Evolutionary conservation across 495 filamentous ascomycete genomes (phyloP).

Genomic region (Hypoxylon intermedium): DNA sequence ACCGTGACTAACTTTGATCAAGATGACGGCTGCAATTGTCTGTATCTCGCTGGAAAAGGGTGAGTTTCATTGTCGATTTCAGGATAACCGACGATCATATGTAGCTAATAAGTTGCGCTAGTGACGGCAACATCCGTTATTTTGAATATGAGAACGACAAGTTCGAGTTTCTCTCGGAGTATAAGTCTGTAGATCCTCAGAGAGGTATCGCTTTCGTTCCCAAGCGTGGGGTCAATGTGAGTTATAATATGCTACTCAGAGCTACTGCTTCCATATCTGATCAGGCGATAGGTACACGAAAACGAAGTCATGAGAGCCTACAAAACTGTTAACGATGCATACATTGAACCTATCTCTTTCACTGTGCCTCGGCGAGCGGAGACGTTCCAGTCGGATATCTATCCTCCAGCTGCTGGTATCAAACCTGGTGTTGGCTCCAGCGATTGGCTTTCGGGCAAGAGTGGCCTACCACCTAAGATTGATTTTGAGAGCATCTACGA

Average conservation of each 20-base stretch:
- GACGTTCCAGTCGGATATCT: constrained; percentile 97
- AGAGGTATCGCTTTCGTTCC: constrained; percentile 94
- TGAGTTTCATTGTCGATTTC: constrained; percentile 53
- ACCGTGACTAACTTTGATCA: constrained; percentile 38
- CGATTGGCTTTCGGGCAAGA: constrained; percentile 88
- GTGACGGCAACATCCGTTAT: constrained; percentile 98
- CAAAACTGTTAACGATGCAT: constrained; percentile 93
- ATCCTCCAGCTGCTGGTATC: constrained; percentile 77
- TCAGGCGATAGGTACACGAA: constrained; percentile 73
- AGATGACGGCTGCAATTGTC: constrained; percentile 87
- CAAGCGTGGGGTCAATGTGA: constrained; percentile 88
- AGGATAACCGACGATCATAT: neutral
- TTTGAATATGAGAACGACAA: constrained; percentile 97
- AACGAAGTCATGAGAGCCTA: constrained; percentile 95
- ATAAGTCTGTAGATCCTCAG: constrained; percentile 94
- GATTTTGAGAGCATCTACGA: constrained; percentile 92
- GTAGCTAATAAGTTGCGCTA: constrained; percentile 44
- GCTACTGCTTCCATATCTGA: constrained; percentile 17
- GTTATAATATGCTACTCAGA: constrained; percentile 34
- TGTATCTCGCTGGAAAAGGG: constrained; percentile 97
- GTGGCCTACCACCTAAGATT: constrained; percentile 84
- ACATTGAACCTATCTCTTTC: constrained; percentile 97
- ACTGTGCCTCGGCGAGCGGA: constrained; percentile 95
- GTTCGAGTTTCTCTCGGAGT: constrained; percentile 93
- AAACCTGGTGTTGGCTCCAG: constrained; percentile 79